Conservation (phyloP, 352 stramenopile genomes). For the Phytopythium cucurbitacearum region DNA sequence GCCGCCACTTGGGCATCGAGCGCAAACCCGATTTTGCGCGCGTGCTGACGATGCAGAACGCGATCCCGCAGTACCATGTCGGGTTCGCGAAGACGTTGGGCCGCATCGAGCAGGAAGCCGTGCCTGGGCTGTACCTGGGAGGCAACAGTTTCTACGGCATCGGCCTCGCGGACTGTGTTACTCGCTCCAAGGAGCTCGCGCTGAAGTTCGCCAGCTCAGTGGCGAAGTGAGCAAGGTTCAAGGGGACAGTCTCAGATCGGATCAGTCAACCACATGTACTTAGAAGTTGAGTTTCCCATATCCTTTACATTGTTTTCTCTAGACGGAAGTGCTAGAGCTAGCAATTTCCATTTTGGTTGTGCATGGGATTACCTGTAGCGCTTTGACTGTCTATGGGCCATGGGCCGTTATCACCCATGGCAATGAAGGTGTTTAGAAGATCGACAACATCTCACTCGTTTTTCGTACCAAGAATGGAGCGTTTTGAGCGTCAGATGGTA, state of each 20-base stretch:
- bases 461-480: no score
- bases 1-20: constrained; percentile 69
- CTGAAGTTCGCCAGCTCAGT: constrained; percentile 44
- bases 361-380: no score
- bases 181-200: constrained; percentile 74
- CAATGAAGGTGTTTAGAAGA: no score
- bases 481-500: no score
- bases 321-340: no score
- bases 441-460: no score
- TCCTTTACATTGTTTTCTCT: constrained; percentile 10
- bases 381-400: no score
- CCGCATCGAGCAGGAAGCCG: constrained; percentile 47
- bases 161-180: constrained; percentile 79
- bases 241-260: neutral
- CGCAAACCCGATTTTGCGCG: constrained; percentile 51
- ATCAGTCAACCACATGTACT: neutral
- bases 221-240: neutral
- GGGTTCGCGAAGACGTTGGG: constrained; percentile 61
- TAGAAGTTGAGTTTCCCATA: neutral
- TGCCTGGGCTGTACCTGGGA: constrained; percentile 44
- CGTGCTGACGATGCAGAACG: constrained; percentile 46
- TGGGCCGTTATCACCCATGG: no score
- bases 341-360: no score
- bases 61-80: constrained; percentile 87
- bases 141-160: constrained; percentile 89